Base-by-base conservation (phyloP, 2,329 filamentous ascomycete species). In the Aspergillus sp. region DNA sequence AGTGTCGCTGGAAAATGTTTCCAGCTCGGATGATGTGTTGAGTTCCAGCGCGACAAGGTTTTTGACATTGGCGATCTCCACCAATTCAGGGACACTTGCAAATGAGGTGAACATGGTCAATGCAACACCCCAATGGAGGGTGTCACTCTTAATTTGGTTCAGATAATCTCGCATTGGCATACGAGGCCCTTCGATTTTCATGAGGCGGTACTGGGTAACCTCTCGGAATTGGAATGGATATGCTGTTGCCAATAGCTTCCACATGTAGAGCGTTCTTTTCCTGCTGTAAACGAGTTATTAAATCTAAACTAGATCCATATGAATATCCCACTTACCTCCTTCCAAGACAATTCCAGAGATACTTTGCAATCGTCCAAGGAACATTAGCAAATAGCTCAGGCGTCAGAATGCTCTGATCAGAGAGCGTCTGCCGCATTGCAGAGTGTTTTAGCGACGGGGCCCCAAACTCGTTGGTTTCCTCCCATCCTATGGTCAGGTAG, bases 11-110 rank as follows among this genome's bases (percentile, higher is more conserved):
- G 51, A 47, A 13, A 41, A 43, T 13, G 53, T 20, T 38, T 47
- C 46, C 3, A 30, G 33, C 13, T 55, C 52, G 5, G 50, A 49
- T 9, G 62, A 56, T 39, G 50, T 58, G 20, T 54, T 51, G 23
- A 72, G 53, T 42, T 74, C 68, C 43, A 74, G 51, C 1, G 67
- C 67, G 13, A 66, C 62, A 20, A 74, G 50, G 49, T 74, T 74
- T 32, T 53, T 62, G 25, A 74, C 57, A 5, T 57, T 61, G 20
- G 66, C 58, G 12, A 74, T 57, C 5, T 62, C 58, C 10, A 73
- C 64, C 2, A 74, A 57, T 23, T 72, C 71, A 13, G 62, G 51
- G 0, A 63, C 55, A 17, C 55, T 53, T 19, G 62, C 57, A 47
- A 61, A 58, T 33, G 62, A 57, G 3, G 61, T 61, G 9, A 60